These are phyloP conservation scores for Xylariomycetidae sp. DNA, from an alignment of 2,329 filamentous ascomycete genomes.

Conservation along the genomic window DNA sequence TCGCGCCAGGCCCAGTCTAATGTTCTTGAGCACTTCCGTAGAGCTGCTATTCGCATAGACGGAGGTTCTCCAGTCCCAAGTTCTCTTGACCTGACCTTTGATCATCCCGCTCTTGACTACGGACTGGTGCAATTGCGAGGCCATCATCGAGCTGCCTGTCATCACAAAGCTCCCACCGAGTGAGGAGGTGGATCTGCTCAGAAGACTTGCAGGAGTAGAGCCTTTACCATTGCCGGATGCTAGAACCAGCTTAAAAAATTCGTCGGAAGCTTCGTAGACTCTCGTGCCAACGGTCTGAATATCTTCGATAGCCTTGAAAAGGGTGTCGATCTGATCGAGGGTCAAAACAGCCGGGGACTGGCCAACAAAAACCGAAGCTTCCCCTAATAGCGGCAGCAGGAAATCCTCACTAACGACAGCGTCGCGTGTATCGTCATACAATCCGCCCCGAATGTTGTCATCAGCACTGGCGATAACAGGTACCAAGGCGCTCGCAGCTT, in stretches of 20 bases:
- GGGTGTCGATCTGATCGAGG: constrained; percentile 65
- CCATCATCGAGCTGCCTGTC: constrained; percentile 69
- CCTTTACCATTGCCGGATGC: constrained; percentile 63
- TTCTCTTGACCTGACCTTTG: constrained; percentile 47
- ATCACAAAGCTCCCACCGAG: constrained; percentile 60
- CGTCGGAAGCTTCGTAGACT: constrained; percentile 70
- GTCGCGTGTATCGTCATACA: constrained; percentile 77
- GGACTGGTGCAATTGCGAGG: constrained; percentile 57
- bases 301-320: constrained; percentile 58
- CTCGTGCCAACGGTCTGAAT: constrained; percentile 68
- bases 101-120: constrained; percentile 32
- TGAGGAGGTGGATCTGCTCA: constrained; percentile 48
- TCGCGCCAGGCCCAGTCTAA: constrained; percentile 69
- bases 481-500: constrained; percentile 68
- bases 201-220: constrained; percentile 60
- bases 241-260: constrained; percentile 73
- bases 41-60: constrained; percentile 55
- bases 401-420: constrained; percentile 87
- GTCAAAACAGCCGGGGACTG: constrained; percentile 52
- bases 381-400: constrained; percentile 75
- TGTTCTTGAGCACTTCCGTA: constrained; percentile 64
- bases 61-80: constrained; percentile 66
- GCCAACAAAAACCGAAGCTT: constrained; percentile 73
- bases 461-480: constrained; percentile 83
- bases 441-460: constrained; percentile 84